Base-by-base conservation (phyloP, 345 rosid species). In the Populus simonii region DNA sequence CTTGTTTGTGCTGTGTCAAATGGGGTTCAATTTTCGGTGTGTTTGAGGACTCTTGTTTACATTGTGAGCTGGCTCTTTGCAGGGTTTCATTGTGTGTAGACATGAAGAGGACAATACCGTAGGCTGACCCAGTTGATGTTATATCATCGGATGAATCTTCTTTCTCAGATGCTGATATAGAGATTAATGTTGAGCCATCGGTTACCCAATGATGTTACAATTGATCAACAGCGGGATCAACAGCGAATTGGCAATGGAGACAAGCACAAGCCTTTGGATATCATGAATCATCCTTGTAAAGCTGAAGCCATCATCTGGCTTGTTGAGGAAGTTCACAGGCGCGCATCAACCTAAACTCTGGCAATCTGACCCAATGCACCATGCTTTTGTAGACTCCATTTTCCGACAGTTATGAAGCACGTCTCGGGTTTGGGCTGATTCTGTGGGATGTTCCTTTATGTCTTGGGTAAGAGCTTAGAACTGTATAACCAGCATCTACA, bases 301-400 rank as follows among this genome's bases (percentile, higher is more conserved):
- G 98, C 98, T 9, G 98, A 94, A 89, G 91, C 94, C 36, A 83
- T 89, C 41, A 76, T 94, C 76, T 96, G 98, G 99, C 91, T 96
- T 7, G 57, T 91, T 47, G 99, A 94, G 74, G 97, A 94, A 81
- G 67, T 84, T 15, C 97, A 96, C 86, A 91, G 98, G 29, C 51
- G 31, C 22, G 89, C 95, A 35, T 67, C 94, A 1, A 91, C 97
- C 93, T 59, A 86, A 82, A 75, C 89, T 90, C 53, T 94, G 97
- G 98, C 73, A 61, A 16, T 82, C 87, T 3, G 91, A 96, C 82
- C 89, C 91, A 1, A 87, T 81, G 87, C 81, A 89, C 80, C 87
- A 85, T 76, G 75, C 88, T 22, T 90, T 43, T 68, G 68, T 94
- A 3, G 96, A 94, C 77, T 87, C 92, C 55, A 84, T 90, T 70